phyloP scores from a whole-genome alignment of 2,329 filamentous ascomycete species.

The Colletotrichum euphorbiae region DNA sequence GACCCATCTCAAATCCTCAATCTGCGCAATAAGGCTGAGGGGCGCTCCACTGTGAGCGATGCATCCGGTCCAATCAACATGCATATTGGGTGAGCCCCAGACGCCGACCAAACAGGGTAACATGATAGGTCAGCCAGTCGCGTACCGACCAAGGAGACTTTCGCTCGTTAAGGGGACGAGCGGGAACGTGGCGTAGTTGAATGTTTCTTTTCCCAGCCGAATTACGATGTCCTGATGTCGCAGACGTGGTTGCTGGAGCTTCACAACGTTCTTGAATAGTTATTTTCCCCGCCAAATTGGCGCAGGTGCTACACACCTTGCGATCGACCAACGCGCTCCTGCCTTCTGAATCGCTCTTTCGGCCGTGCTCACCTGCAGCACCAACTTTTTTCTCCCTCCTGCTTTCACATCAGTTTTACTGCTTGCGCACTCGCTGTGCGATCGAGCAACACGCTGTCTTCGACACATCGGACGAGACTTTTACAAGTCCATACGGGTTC shows the following conservation, averaged over 20 bases:
- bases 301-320: constrained; percentile 15
- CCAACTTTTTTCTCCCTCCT: constrained; percentile 25
- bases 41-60: constrained; percentile 4
- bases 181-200: neutral
- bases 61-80: constrained; percentile 24
- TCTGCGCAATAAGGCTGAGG: constrained; percentile 37
- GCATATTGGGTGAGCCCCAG: constrained; percentile 3
- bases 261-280: neutral
- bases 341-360: constrained; percentile 24
- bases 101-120: constrained; percentile 7
- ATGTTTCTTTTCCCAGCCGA: constrained; percentile 1
- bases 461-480: constrained; percentile 6
- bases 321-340: constrained; percentile 13
- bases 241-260: constrained; percentile 12
- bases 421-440: constrained; percentile 12
- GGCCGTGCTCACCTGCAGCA: constrained; percentile 29
- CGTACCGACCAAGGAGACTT: constrained; percentile 6
- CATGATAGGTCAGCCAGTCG: constrained; percentile 19
- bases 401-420: neutral
- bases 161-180: constrained; percentile 21
- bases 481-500: constrained; percentile 6
- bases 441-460: constrained; percentile 12
- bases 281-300: constrained; percentile 7
- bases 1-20: constrained; percentile 5
- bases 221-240: constrained; percentile 6